Evolutionary conservation across 176 grass and related monocot genomes (phyloP).

Genomic region (Ensete glaucum): DNA sequence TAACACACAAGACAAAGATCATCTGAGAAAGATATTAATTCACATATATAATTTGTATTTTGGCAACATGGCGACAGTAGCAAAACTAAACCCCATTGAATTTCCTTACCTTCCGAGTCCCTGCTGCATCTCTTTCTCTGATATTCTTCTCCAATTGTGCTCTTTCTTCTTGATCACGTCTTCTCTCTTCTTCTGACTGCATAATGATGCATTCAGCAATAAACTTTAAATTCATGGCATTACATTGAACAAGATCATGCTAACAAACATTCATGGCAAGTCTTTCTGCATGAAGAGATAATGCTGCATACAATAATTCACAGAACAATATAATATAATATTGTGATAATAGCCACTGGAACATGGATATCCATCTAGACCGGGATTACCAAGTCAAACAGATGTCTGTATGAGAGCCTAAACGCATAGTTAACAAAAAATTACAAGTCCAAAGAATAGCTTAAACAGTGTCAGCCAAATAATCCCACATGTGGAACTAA

Average conservation of each 20-base stretch:
- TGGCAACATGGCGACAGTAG: neutral
- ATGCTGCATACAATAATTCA: neutral
- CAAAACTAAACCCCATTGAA: neutral
- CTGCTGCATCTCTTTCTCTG: constrained; percentile 67
- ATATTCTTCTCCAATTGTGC: constrained; percentile 85
- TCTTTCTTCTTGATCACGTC: constrained; percentile 76
- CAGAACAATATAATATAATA: too few relatives aligned
- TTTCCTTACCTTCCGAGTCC: constrained; percentile 58
- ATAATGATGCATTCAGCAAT: constrained; percentile 10
- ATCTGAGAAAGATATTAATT: neutral
- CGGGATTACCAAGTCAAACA: neutral
- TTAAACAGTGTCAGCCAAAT: too few relatives aligned
- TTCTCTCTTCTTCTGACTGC: constrained; percentile 70
- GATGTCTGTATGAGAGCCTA: neutral
- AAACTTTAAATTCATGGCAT: neutral
- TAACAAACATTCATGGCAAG: neutral
- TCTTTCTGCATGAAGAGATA: neutral
- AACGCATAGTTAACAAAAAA: neutral
- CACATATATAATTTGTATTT: neutral
- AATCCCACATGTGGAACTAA: too few relatives aligned
- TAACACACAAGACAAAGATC: too few relatives aligned
- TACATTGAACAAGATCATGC: neutral
- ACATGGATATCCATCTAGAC: neutral
- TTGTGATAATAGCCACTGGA: neutral
- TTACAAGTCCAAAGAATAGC: neutral